phyloP scores from a whole-genome alignment of 2,329 filamentous ascomycete genomes.

The Aspergillus sp. region DNA sequence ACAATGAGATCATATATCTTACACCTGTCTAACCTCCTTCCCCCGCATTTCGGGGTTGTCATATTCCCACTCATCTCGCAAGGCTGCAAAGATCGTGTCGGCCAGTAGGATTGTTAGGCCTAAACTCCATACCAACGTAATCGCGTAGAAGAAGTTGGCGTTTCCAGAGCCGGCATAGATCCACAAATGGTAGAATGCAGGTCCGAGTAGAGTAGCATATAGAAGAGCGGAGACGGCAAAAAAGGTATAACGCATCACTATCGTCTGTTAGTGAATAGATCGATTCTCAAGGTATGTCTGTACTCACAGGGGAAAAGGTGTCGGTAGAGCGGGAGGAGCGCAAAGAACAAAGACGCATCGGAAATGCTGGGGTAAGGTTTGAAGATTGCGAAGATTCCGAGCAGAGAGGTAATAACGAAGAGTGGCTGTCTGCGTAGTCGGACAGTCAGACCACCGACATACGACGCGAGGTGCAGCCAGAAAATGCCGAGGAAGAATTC shows the following conservation, averaged over 20 bases:
- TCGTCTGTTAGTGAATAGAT: slow-evolving; percentile 24
- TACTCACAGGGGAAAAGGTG: slow-evolving; percentile 79
- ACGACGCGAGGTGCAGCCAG: slow-evolving; percentile 90
- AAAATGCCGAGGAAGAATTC: slow-evolving; percentile 97
- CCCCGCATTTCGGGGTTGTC: slow-evolving; percentile 87
- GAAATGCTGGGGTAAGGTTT: slow-evolving; percentile 95
- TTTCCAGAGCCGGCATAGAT: slow-evolving; percentile 97
- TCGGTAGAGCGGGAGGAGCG: slow-evolving; percentile 78
- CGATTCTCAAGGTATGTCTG: not conserved
- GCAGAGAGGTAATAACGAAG: slow-evolving; percentile 77
- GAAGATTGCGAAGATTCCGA: slow-evolving; percentile 91
- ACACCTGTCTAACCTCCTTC: slow-evolving; percentile 84
- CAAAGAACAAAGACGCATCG: slow-evolving; percentile 83
- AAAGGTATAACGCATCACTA: slow-evolving; percentile 91
- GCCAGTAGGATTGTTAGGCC: slow-evolving; percentile 83
- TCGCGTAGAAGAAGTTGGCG: slow-evolving; percentile 99
- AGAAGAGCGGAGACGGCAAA: slow-evolving; percentile 78
- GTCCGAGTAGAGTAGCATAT: slow-evolving; percentile 85
- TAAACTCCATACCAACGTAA: slow-evolving; percentile 96
- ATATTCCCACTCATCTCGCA: slow-evolving; percentile 91
- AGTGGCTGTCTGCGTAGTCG: slow-evolving; percentile 82
- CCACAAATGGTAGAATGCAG: slow-evolving; percentile 96
- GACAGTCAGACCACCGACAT: slow-evolving; percentile 81
- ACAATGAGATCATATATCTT: slow-evolving; percentile 28
- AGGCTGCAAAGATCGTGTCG: slow-evolving; percentile 81